phyloP scores from a whole-genome alignment of 441 rosid genomes.

The Croton setiger region DNA sequence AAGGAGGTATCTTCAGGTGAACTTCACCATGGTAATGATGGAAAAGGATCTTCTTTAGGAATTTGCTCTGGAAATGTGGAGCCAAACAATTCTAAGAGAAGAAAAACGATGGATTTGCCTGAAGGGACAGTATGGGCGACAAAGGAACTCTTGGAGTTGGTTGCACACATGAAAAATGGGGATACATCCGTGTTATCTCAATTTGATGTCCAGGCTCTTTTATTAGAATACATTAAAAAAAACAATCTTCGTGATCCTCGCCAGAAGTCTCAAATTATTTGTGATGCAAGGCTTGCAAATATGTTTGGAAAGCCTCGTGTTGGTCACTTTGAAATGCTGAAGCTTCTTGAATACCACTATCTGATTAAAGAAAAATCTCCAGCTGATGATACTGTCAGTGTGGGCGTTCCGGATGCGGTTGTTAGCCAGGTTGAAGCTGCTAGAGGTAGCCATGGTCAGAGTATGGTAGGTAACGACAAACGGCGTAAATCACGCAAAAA shows the following conservation, averaged over 20 bases:
- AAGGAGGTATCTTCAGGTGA: conserved; percentile 31
- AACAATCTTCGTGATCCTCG: conserved; percentile 74
- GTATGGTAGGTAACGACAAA: conserved; percentile 37
- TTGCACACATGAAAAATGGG: conserved; percentile 77
- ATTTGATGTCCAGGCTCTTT: conserved; percentile 72
- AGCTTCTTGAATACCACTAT: conserved; percentile 84
- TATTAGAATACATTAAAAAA: conserved; percentile 64
- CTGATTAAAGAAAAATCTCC: conserved; percentile 45
- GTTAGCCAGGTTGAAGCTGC: conserved; percentile 33
- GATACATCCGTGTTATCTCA: conserved; percentile 53
- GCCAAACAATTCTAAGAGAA: conserved; percentile 45
- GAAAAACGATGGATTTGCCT: conserved; percentile 47
- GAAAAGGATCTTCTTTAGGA: conserved; percentile 31
- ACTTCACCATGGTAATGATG: conserved; percentile 30
- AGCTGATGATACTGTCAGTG: conserved; percentile 31
- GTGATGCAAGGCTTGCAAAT: conserved; percentile 67
- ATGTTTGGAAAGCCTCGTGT: conserved; percentile 65
- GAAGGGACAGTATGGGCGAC: conserved; percentile 70
- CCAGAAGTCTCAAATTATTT: conserved; percentile 51
- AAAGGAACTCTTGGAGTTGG: conserved; percentile 83
- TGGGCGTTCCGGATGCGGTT: conserved; percentile 35
- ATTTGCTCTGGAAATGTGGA: conserved; percentile 37
- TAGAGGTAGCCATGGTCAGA: conserved; percentile 34
- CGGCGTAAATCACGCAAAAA: conserved; percentile 51
- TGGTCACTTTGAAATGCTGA: conserved; percentile 82